phyloP scores from a whole-genome alignment of 148 eudicot species.

The Rhododendron griersonianum region DNA sequence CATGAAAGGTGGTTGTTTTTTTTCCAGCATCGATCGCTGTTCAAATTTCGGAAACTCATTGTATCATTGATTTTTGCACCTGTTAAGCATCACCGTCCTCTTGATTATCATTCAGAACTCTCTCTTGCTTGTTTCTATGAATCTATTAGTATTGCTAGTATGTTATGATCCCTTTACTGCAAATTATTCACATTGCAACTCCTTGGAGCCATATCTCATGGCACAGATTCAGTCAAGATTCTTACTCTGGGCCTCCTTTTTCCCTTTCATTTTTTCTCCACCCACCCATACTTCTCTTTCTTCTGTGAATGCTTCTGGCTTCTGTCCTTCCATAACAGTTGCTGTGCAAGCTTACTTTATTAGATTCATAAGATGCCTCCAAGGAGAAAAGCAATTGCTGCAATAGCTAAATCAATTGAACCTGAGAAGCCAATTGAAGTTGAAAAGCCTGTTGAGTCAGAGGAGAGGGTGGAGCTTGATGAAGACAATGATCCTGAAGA shows the following conservation, averaged over 20 bases:
- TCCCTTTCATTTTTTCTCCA: slow-evolving; percentile 59
- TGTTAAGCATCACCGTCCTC: slow-evolving; percentile 52
- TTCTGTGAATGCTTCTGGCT: slow-evolving; percentile 71
- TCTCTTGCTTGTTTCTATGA: slow-evolving; percentile 46
- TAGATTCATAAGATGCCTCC: slow-evolving; percentile 62
- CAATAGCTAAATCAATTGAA: slow-evolving; percentile 41
- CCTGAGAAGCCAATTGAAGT: slow-evolving; percentile 38
- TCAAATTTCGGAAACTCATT: slow-evolving; percentile 34
- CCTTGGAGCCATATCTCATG: slow-evolving; percentile 74
- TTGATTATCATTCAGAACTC: slow-evolving; percentile 43
- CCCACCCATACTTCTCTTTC: slow-evolving; percentile 60
- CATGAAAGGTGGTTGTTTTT: slow-evolving; percentile 28
- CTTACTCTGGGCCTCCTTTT: slow-evolving; percentile 67
- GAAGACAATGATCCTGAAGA: slow-evolving; percentile 73
- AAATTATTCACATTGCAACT: slow-evolving; percentile 45
- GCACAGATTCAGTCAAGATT: slow-evolving; percentile 61
- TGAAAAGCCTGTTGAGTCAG: slow-evolving; percentile 41
- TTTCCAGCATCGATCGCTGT: slow-evolving; percentile 28
- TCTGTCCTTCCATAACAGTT: slow-evolving; percentile 69
- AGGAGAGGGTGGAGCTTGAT: slow-evolving; percentile 61
- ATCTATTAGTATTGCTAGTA: slow-evolving; percentile 24
- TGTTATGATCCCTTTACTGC: slow-evolving; percentile 14
- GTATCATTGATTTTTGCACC: slow-evolving; percentile 52
- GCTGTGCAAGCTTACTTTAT: slow-evolving; percentile 42
- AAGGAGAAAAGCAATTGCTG: slow-evolving; percentile 55